Conservation (phyloP, 106 monocot genomes). For the Hemerocallis citrina region DNA sequence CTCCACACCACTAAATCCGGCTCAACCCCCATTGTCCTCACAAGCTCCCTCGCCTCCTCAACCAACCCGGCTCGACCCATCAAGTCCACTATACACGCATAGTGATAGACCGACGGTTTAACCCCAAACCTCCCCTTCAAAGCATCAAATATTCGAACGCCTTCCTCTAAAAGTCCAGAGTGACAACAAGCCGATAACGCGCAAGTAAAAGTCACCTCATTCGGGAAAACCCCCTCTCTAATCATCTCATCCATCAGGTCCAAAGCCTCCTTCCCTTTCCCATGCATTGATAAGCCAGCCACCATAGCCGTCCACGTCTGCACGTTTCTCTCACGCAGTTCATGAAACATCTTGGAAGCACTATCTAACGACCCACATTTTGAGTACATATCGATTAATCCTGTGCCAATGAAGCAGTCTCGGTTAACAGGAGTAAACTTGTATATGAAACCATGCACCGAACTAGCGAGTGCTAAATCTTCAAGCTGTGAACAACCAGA, state of each 20-base stretch:
- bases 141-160: conserved; percentile 24
- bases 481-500: conserved; percentile 32
- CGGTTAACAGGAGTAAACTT: conserved; percentile 5
- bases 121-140: conserved; percentile 28
- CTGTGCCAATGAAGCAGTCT: conserved; percentile 22
- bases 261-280: conserved; percentile 22
- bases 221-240: conserved; percentile 11
- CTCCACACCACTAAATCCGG: conserved; percentile 40
- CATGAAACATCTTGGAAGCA: conserved; percentile 16
- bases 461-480: conserved; percentile 14
- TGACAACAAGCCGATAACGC: conserved; percentile 42
- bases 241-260: conserved; percentile 22
- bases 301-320: conserved; percentile 37
- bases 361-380: conserved; percentile 32
- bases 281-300: conserved; percentile 22
- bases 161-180: conserved; percentile 24
- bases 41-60: conserved; percentile 20
- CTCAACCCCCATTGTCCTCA: conserved; percentile 23
- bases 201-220: conserved; percentile 31
- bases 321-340: conserved; percentile 18
- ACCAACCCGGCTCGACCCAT: conserved; percentile 37
- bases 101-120: conserved; percentile 21
- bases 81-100: conserved; percentile 39
- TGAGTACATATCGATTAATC: conserved; percentile 32
- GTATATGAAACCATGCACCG: conserved; percentile 13